Evolutionary conservation across 331 rosid species (phyloP), one percentile per base, ranked within the genome.

Genomic region (Malus hybrid): DNA sequence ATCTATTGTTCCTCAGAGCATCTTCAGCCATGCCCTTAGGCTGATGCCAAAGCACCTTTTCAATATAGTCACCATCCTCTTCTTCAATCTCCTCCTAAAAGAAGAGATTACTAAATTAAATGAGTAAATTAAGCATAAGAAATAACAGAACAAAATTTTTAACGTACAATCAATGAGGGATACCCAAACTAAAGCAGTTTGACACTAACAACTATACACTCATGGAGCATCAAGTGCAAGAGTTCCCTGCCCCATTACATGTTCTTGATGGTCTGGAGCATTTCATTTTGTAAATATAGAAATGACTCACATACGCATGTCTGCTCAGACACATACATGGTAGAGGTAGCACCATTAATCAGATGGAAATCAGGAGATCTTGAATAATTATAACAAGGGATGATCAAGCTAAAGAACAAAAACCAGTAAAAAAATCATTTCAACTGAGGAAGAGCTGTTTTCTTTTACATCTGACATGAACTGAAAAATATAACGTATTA

Each of bases 31-130:
- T 86, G 77, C 99, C 99, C 85, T 76, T 95, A 33, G 91, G 97
- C 81, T 95, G 99, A 85, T 95, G 99, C 99, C 99, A 95, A 48
- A 95, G 93, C 81, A 95, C 98, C 84, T 87, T 95, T 80, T 95
- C 99, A 67, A 95, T 95, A 76, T 86, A 90, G 79, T 95, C 99
- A 75, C 93, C 87, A 60, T 95, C 99, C 2, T 95, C 99, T 86
- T 92, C 99, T 79, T 95, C 99, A 79, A 87, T 65, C 75, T 95
- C 99, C 79, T 95, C 99, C 99, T 95, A 81, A 65, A 76, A 83
- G 72, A 80, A 71, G 48, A 55, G 70, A 42, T 54, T 42, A 24
- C 33, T 70, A 32, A 67, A 77, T 34, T 71, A 62, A 56, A 55
- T 70, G 59, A 68, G 67, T 48, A 74, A 55, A 31, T 48, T 24